Evolutionary conservation across 192 early-diverging fungal genomes (phyloP), one percentile per base, ranked within the genome.

Genomic region (Backusella macrospora): DNA sequence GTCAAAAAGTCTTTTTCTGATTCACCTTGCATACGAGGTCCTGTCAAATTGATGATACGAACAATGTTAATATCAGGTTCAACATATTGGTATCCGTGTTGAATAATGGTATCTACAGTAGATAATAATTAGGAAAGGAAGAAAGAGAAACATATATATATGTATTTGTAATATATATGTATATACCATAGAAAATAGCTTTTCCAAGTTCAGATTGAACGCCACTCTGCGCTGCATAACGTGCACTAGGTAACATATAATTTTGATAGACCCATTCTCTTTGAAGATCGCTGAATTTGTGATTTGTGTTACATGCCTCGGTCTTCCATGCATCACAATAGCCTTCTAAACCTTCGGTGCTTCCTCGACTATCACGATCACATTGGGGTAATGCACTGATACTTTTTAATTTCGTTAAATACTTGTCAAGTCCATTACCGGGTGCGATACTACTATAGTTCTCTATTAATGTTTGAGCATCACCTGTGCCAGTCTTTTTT

Each of bases 71-170:
- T 78, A 38, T 73, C 44, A 47, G 72, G 77, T 65, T 78, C 77
- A 13, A 70, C 68, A 18, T 78, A 78, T 65, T 78, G 77, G 49
- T 67, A 78, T 12, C 77, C 77, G 18, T 78, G 77, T n/a, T 78
- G 65, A 68, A 78, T 78, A 52, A 78, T 78, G 26, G 72, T 73
- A 49, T 78, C 77, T 77, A 69, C 2, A 59, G 13, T 13, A 0
- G 2, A 37, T 23, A 38, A 46, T 23, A 40, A 23, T 49, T 59
- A 18, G 6, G n/a, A n/a, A 34, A 34, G 29, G 29, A 34, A 34
- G 2, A 2, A 34, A 34, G 2, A 34, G 29, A 34, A 34, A 34
- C 1, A 34, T 1, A 34, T 34, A 2, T 34, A 34, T 40, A 44
- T 23, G 5, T 10, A 5, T 26, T 12, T 45, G 6, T 23, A 3